Base-by-base conservation (phyloP, 2,329 filamentous ascomycete species). In the Fusarium sp. region DNA sequence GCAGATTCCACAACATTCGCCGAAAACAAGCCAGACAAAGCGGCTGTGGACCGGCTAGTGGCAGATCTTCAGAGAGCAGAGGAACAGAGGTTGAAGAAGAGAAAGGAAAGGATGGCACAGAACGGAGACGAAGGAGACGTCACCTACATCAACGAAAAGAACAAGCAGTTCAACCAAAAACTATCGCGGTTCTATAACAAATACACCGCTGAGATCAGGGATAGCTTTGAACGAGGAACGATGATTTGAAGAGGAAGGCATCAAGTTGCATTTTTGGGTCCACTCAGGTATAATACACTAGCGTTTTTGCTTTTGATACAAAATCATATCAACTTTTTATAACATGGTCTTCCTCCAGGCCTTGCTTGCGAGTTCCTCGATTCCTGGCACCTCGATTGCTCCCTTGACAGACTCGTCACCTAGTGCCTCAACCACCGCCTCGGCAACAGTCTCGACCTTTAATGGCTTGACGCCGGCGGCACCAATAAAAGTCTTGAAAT, bases 141-240 rank as follows among this genome's bases (percentile, higher is more conserved):
- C 70, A 98, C 94, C 8, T 98, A 97, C 78, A 99, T 99, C 85
- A 99, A 99, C 79, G 93, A 97, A 79, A 97, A 99, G 89, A 99
- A 99, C 83, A 98, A 98, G 83, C 93, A 97, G 83, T 99, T 99
- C 82, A 99, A 99, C 86, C 88, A 96, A 80, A 98, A 99, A 80
- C 81, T 99, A 76, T 83, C 90, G 49, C 84, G 95, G 66, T 99
- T 98, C 80, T 99, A 99, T 79, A 95, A 99, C 80, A 96, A 97
- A 82, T 99, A 99, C 77, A 99, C 95, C 41, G 88, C 91, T 29
- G 95, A 99, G 76, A 98, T 99, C 70, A 84, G 95, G 73, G 95
- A 99, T 73, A 97, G 91, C 76, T 99, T 99, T 75, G 95, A 99
- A 84, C 86, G 95, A 64, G 95, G 95, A 15, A 98, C 95, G 4